A percentile compares a stretch with the other conserved stretches of the same genome.
Conservation (phyloP, 2,329 filamentous ascomycete species). For the Thelonectria rubi region DNA sequence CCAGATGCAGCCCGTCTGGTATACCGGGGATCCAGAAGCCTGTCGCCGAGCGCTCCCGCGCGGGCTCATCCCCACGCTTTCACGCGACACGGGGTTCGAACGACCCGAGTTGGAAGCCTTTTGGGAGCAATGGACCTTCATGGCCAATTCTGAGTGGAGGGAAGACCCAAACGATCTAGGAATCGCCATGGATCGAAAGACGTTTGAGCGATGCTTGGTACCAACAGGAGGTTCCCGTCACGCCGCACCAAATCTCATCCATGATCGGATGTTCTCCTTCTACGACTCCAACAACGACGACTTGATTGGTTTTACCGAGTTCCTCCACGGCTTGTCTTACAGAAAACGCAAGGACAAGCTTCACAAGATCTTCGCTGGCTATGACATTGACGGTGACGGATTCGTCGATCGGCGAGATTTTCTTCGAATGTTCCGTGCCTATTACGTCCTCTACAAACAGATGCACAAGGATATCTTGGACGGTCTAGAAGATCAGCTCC, state of each 20-base stretch:
- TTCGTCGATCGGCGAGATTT: constrained; percentile 88
- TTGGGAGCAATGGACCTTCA: constrained; percentile 96
- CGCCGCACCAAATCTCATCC: constrained; percentile 85
- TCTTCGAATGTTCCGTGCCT: constrained; percentile 88
- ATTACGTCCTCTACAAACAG: constrained; percentile 90
- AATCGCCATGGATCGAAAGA: constrained; percentile 89
- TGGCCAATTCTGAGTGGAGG: constrained; percentile 86
- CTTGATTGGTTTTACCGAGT: constrained; percentile 92
- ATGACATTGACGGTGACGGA: constrained; percentile 89
- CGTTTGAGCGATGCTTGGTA: constrained; percentile 90
- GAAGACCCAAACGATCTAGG: constrained; percentile 80
- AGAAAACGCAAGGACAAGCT: constrained; percentile 75
- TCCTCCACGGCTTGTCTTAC: constrained; percentile 82
- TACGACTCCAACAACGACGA: constrained; percentile 93
- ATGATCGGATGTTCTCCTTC: constrained; percentile 96
- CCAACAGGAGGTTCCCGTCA: constrained; percentile 83
- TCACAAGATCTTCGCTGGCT: constrained; percentile 82
- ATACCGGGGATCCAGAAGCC: constrained; percentile 83
- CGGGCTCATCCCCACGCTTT: constrained; percentile 72
- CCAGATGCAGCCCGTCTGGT: constrained; percentile 84
- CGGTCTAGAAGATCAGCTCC: constrained; percentile 79
- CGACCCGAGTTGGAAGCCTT: constrained; percentile 89
- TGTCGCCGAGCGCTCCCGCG: constrained; percentile 74
- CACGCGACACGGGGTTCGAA: constrained; percentile 80
- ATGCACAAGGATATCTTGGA: constrained; percentile 86